A percentile compares a stretch with the other conserved stretches of the same genome.
These are phyloP conservation scores for Brassica rapa DNA, from an alignment of 345 rosid genomes.

Conservation along the genomic window DNA sequence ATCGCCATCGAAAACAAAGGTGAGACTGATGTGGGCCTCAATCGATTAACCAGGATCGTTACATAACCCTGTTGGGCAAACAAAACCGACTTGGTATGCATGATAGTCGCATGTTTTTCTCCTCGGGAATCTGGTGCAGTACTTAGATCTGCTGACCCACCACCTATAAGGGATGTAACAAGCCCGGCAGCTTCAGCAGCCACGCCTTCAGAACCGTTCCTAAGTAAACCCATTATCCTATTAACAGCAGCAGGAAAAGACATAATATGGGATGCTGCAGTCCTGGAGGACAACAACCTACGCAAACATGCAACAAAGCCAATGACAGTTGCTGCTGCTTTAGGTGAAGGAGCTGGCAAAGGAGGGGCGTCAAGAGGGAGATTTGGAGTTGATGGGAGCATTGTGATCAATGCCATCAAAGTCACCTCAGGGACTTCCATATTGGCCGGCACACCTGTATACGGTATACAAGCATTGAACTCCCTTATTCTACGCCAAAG, in stretches of 20 bases:
- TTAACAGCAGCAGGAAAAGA: slow-evolving; percentile 99
- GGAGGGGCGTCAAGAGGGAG: slow-evolving; percentile 96
- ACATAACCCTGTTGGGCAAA: slow-evolving; percentile 77
- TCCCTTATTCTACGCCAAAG: slow-evolving; percentile 99
- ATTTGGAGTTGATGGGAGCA: slow-evolving; percentile 93
- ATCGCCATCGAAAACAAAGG: slow-evolving; percentile 93
- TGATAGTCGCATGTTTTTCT: slow-evolving; percentile 90
- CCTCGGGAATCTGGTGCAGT: slow-evolving; percentile 71
- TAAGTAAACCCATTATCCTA: slow-evolving; percentile 96
- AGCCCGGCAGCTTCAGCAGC: slow-evolving; percentile 94
- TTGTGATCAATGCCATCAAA: slow-evolving; percentile 95
- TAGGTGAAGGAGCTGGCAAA: slow-evolving; percentile 97
- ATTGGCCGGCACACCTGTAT: slow-evolving; percentile 77
- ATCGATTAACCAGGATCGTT: slow-evolving; percentile 78
- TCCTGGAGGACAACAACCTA: slow-evolving; percentile 85
- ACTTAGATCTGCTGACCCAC: slow-evolving; percentile 70
- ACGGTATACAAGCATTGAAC: slow-evolving; percentile 93
- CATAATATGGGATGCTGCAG: slow-evolving; percentile 95
- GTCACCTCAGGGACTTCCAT: slow-evolving; percentile 96
- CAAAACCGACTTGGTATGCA: slow-evolving; percentile 94
- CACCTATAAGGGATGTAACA: slow-evolving; percentile 85
- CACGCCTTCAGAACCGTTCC: slow-evolving; percentile 97
- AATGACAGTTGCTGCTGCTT: slow-evolving; percentile 98
- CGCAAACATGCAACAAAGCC: slow-evolving; percentile 95
- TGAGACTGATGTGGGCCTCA: slow-evolving; percentile 94